These are phyloP conservation scores for Peterozyma toletana DNA, from an alignment of 805 yeast species.

Conservation along the genomic window DNA sequence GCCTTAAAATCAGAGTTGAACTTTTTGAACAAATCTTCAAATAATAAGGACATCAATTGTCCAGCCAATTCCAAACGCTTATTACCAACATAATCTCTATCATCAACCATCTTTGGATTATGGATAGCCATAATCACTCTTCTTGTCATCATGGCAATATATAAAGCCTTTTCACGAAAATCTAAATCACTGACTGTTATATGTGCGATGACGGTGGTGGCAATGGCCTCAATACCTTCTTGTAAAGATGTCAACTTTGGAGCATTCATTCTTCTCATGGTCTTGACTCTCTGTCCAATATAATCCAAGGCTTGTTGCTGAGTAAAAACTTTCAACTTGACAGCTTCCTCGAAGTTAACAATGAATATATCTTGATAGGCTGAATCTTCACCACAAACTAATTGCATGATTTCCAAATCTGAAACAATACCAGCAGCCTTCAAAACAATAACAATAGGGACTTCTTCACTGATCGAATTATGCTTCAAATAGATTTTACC, in stretches of 20 bases:
- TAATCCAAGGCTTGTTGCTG: constrained; percentile 92
- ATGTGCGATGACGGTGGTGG: constrained; percentile 95
- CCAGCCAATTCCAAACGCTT: constrained; percentile 97
- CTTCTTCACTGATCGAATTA: constrained; percentile 90
- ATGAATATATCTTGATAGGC: constrained; percentile 89
- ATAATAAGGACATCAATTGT: constrained; percentile 87
- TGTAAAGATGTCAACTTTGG: constrained; percentile 76
- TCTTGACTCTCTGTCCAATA: constrained; percentile 86
- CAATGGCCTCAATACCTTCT: constrained; percentile 95
- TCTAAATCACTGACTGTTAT: constrained; percentile 76
- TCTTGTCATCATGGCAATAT: constrained; percentile 94
- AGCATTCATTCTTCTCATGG: constrained; percentile 79
- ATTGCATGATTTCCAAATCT: constrained; percentile 87
- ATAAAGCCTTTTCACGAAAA: constrained; percentile 89
- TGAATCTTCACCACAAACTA: constrained; percentile 87
- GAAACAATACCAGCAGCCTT: constrained; percentile 94
- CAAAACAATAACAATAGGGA: constrained; percentile 86
- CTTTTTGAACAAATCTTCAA: constrained; percentile 95
- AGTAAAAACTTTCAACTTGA: constrained; percentile 76
- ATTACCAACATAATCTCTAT: constrained; percentile 97
- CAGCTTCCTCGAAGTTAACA: constrained; percentile 89
- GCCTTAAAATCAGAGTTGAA: constrained; percentile 93
- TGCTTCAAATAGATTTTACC: constrained; percentile 87
- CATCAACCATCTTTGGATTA: constrained; percentile 94
- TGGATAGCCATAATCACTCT: constrained; percentile 94